Evolutionary conservation across 176 grass and related monocot species (phyloP).

Genomic region (Areca catechu): DNA sequence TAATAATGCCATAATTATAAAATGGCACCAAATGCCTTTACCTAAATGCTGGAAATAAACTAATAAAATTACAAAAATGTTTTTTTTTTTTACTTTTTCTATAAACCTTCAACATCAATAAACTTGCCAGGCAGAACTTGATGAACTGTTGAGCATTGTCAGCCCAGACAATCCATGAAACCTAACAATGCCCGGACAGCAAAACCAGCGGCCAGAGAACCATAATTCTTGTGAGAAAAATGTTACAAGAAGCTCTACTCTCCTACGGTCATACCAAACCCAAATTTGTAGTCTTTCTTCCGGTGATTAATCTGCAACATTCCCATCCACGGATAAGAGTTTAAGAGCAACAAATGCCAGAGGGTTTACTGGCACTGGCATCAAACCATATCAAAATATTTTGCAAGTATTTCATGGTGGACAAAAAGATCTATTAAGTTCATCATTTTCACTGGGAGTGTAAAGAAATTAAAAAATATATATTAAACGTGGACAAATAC

Average conservation of each 20-base stretch:
- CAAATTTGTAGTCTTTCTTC: slow-evolving; percentile 99
- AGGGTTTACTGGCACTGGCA: too few species aligned
- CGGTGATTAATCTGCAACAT: slow-evolving; percentile 74
- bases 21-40: slow-evolving; percentile 13
- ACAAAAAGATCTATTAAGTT: too few species aligned
- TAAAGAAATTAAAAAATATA: too few species aligned
- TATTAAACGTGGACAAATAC: background rate
- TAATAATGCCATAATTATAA: slow-evolving; percentile 28
- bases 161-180: slow-evolving; percentile 1
- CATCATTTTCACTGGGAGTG: too few species aligned
- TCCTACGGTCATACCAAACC: slow-evolving; percentile 90
- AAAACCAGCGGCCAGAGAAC: slow-evolving; percentile 2
- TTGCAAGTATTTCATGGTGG: too few species aligned
- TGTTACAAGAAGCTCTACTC: slow-evolving; percentile 42
- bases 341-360: too few species aligned
- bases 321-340: too few species aligned
- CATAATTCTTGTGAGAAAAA: slow-evolving; percentile 13
- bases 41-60: slow-evolving; percentile 15
- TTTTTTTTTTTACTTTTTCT: slow-evolving; percentile 23
- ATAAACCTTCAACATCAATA: background rate
- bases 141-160: background rate
- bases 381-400: too few species aligned
- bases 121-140: slow-evolving; percentile 11
- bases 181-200: background rate
- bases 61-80: slow-evolving; percentile 10